Evolutionary conservation across 2,329 filamentous ascomycete genomes (phyloP).

Genomic region (Trichoderma simmonsii): DNA sequence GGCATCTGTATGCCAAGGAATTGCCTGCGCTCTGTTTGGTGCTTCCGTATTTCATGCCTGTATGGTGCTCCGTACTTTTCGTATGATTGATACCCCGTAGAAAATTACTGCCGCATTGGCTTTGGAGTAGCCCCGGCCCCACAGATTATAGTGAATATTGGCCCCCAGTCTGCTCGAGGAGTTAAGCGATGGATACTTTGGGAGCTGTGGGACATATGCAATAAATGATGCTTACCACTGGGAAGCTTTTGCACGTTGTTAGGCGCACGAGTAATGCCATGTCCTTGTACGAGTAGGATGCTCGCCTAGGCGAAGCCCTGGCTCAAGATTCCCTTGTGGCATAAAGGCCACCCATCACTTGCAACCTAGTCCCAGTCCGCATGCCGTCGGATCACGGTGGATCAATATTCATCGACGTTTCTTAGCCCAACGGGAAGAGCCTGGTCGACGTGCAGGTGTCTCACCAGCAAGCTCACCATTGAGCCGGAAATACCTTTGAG

Average conservation of each 20-base stretch:
- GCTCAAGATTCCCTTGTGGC: background rate
- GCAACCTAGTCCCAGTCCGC: conserved; percentile 5
- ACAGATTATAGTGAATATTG: conserved; percentile 9
- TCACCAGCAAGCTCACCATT: conserved; percentile 16
- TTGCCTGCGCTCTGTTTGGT: background rate
- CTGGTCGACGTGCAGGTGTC: conserved; percentile 10
- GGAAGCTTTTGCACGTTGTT: background rate
- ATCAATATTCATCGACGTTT: conserved; percentile 10
- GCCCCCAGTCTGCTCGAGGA: background rate
- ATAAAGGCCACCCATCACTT: background rate
- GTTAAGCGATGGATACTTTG: conserved; percentile 9
- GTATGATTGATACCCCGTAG: background rate
- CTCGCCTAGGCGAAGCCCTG: conserved; percentile 6
- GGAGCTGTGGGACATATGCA: conserved; percentile 7
- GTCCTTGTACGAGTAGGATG: background rate
- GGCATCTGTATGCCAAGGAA: background rate
- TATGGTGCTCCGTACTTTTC: background rate
- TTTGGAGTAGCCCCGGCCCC: background rate
- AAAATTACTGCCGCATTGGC: conserved; percentile 2
- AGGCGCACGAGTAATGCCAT: conserved; percentile 10
- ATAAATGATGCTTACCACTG: background rate
- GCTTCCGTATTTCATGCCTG: background rate
- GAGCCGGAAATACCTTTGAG: conserved; percentile 15
- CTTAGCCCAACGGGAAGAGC: conserved; percentile 5
- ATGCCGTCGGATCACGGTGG: conserved; percentile 18